These are phyloP conservation scores for Colletotrichum musae DNA, from an alignment of 2,329 filamentous ascomycete species.

Conservation along the genomic window DNA sequence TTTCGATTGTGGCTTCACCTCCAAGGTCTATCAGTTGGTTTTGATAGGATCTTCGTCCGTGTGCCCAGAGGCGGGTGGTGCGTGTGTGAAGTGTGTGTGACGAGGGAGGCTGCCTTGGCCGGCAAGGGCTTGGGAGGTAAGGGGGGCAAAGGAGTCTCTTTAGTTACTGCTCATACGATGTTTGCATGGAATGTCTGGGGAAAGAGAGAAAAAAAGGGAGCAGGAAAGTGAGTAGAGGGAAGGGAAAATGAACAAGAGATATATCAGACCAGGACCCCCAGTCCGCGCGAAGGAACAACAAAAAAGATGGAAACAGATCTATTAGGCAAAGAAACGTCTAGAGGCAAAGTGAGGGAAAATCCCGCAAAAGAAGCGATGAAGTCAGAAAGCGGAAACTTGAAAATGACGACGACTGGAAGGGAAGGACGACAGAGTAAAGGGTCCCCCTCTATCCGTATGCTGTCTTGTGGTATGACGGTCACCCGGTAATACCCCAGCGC, in stretches of 20 bases:
- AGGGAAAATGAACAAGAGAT: not conserved
- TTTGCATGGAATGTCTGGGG: constrained; percentile 4
- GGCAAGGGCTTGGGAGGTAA: constrained; percentile 25
- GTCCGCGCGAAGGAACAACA: not conserved
- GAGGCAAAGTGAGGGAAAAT: constrained; percentile 12
- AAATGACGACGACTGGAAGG: constrained; percentile 19
- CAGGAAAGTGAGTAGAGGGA: not conserved
- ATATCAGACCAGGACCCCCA: not conserved
- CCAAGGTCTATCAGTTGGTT: not conserved
- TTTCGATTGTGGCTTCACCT: constrained; percentile 17
- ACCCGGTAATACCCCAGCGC: constrained; percentile 31
- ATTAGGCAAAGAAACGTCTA: constrained; percentile 5
- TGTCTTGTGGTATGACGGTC: constrained; percentile 34
- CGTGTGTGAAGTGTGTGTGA: constrained; percentile 27
- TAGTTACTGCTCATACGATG: constrained; percentile 21
- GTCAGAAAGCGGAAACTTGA: constrained; percentile 21
- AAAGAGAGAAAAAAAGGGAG: not conserved
- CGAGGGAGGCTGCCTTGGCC: constrained; percentile 35
- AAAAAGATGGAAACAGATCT: constrained; percentile 3
- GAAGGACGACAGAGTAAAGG: not conserved
- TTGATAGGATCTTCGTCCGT: not conserved
- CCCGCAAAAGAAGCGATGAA: constrained; percentile 11
- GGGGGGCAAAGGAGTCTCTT: constrained; percentile 14
- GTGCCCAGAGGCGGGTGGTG: constrained; percentile 22
- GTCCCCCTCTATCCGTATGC: not conserved